Evolutionary conservation across 1,139 yeast genomes (phyloP).

Genomic region (Debaryomyces sp.): DNA sequence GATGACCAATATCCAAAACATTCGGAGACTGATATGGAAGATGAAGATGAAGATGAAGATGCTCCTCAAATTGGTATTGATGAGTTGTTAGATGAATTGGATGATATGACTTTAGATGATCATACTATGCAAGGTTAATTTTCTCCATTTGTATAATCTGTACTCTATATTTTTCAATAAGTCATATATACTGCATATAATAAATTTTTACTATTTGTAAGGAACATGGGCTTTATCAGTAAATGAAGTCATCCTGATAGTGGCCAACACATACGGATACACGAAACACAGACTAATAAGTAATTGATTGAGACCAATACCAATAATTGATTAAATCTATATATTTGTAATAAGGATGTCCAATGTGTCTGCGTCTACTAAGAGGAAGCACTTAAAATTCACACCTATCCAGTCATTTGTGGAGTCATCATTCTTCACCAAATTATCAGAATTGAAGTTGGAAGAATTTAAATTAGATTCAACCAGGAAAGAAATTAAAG

Average conservation of each 20-base stretch:
- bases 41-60: constrained; percentile 61
- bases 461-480: constrained; percentile 66
- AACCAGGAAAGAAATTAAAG: constrained; percentile 42
- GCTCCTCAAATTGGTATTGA: constrained; percentile 79
- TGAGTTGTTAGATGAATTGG: constrained; percentile 87
- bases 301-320: neutral
- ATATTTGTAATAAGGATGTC: neutral
- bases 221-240: neutral
- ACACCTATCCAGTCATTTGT: constrained; percentile 70
- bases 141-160: neutral
- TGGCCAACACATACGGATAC: neutral
- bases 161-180: neutral
- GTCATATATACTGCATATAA: constrained; percentile 10
- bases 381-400: constrained; percentile 24
- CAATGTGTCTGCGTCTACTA: neutral
- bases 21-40: constrained; percentile 45
- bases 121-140: constrained; percentile 25
- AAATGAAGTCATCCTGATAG: neutral
- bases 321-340: neutral
- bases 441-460: constrained; percentile 66
- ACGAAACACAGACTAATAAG: neutral
- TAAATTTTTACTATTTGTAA: neutral
- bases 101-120: constrained; percentile 82
- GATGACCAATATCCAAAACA: constrained; percentile 28
- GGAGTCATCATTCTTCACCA: constrained; percentile 84